Evolutionary conservation across 768 basidiomycete species (phyloP).

Genomic region (Phlegmacium glaucopus): DNA sequence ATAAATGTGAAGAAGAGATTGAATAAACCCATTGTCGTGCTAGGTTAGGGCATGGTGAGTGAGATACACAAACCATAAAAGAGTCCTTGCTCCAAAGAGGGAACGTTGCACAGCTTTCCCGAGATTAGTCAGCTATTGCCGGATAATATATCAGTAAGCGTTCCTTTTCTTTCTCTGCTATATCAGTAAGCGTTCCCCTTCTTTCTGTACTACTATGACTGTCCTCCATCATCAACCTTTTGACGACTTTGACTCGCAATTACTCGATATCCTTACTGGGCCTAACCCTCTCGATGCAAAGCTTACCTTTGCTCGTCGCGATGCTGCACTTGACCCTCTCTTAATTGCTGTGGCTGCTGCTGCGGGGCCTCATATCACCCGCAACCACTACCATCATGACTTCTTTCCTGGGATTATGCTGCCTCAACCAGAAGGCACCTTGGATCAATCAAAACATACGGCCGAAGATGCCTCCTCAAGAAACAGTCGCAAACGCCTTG

Average conservation of each 20-base stretch:
- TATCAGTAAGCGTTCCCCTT: constrained; percentile 6
- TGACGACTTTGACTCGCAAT: constrained; percentile 48
- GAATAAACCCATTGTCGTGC: constrained; percentile 7
- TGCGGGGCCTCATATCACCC: constrained; percentile 73
- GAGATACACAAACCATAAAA: neutral
- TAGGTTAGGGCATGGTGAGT: no score
- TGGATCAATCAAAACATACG: constrained; percentile 58
- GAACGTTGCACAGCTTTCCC: no score
- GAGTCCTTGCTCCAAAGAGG: neutral
- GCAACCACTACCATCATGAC: constrained; percentile 85
- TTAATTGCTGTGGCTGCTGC: constrained; percentile 75
- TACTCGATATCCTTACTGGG: constrained; percentile 66
- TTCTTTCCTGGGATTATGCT: constrained; percentile 61
- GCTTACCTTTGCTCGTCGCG: constrained; percentile 50
- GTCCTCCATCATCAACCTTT: constrained; percentile 16
- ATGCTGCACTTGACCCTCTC: constrained; percentile 75
- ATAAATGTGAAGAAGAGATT: constrained; percentile 8
- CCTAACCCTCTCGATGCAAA: constrained; percentile 39
- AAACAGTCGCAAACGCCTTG: constrained; percentile 42
- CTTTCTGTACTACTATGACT: constrained; percentile 16
- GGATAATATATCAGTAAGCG: constrained; percentile 7
- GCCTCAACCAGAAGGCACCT: constrained; percentile 47
- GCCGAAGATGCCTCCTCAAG: constrained; percentile 36
- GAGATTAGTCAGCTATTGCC: neutral
- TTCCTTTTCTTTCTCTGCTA: constrained; percentile 9